phyloP scores from a whole-genome alignment of 345 rosid genomes.

The Bruguiera parviflora region DNA sequence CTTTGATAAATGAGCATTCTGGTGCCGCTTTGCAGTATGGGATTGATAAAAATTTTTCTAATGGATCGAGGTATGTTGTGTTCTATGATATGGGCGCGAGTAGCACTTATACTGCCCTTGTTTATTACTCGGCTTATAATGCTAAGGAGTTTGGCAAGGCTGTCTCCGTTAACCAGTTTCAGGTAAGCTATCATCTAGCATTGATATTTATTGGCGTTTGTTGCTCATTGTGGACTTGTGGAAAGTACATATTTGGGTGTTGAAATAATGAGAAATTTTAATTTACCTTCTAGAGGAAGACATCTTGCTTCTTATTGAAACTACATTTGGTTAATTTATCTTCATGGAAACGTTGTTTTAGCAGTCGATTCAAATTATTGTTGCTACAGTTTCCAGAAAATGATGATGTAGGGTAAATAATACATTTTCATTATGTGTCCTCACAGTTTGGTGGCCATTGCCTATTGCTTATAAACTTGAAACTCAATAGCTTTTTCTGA shows the following conservation, averaged over 20 bases:
- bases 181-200: conserved; percentile 39
- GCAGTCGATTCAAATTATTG: too few species aligned
- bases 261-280: background rate
- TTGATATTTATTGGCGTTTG: conserved; percentile 1
- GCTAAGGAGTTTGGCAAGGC: conserved; percentile 87
- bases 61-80: conserved; percentile 78
- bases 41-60: conserved; percentile 89
- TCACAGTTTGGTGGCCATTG: background rate
- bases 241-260: background rate
- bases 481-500: conserved; percentile 9
- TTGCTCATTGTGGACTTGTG: background rate
- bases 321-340: too few species aligned
- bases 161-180: conserved; percentile 86
- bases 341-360: too few species aligned
- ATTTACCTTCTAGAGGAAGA: background rate
- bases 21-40: conserved; percentile 99
- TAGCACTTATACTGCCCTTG: conserved; percentile 84
- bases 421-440: background rate
- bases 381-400: too few species aligned
- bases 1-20: conserved; percentile 76
- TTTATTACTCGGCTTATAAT: conserved; percentile 79
- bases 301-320: too few species aligned
- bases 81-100: conserved; percentile 98
- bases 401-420: too few species aligned
- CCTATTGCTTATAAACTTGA: background rate